A percentile compares a stretch with the other conserved stretches of the same genome.
Conservation (phyloP, 331 rosid genomes). For the Prunus yedoensis region DNA sequence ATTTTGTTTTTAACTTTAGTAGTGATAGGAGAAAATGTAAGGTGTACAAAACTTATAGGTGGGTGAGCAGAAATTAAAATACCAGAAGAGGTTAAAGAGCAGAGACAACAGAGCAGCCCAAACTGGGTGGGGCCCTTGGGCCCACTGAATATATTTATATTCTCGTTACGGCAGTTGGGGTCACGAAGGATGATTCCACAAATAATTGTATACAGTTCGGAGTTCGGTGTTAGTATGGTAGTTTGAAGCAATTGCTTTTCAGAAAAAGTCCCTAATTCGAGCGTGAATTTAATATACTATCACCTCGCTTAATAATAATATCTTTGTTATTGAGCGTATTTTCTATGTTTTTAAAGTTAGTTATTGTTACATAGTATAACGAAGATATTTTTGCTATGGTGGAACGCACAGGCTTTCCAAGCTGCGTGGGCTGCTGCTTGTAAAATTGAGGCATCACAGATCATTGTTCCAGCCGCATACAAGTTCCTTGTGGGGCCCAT, state of each 20-base stretch:
- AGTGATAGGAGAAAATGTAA: neutral
- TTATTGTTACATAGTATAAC: no score
- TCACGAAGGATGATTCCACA: constrained; percentile 26
- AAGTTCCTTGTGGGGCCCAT: constrained; percentile 79
- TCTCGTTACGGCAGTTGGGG: constrained; percentile 65
- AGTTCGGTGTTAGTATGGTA: neutral
- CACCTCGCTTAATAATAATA: accelerated
- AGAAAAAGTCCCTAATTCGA: accelerated
- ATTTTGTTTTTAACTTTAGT: neutral
- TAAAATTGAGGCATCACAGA: constrained; percentile 67
- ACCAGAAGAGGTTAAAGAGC: constrained; percentile 19
- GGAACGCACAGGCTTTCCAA: constrained; percentile 80
- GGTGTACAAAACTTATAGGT: neutral
- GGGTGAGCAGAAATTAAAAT: constrained; percentile 4
- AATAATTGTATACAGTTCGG: constrained; percentile 30
- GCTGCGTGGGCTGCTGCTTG: constrained; percentile 87
- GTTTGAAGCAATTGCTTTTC: no score
- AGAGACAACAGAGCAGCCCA: constrained; percentile 34
- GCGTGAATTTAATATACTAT: no score
- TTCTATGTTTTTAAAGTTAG: no score
- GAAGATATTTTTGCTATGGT: neutral
- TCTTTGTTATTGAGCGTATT: no score
- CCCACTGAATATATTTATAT: constrained; percentile 27
- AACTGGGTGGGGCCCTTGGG: constrained; percentile 38
- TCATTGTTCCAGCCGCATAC: constrained; percentile 58